A percentile compares a stretch with the other conserved stretches of the same genome.
phyloP scores from a whole-genome alignment of 78 protist species.

The Dictyostelium brefeldianum region DNA sequence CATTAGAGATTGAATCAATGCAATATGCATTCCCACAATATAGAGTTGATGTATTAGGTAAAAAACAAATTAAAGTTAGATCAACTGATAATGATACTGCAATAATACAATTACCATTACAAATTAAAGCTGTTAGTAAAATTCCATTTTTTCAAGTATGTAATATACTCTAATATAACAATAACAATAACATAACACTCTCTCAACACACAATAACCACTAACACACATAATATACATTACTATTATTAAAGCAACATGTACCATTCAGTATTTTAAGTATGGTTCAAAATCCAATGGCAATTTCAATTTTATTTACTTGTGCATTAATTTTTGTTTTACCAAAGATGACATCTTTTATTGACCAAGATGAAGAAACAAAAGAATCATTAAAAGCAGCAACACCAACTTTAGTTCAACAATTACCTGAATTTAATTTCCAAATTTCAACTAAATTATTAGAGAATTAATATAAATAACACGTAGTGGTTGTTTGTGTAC shows the following conservation, averaged over 20 bases:
- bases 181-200: not conserved
- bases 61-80: slow-evolving; percentile 20
- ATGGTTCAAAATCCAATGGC: slow-evolving; percentile 49
- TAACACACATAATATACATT: not conserved
- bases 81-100: slow-evolving; percentile 50
- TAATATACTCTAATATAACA: not conserved
- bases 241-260: slow-evolving; percentile 34
- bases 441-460: not conserved
- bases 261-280: slow-evolving; percentile 58
- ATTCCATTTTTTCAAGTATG: slow-evolving; percentile 17
- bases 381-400: slow-evolving; percentile 32
- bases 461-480: too few relatives aligned
- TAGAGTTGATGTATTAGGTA: slow-evolving; percentile 25
- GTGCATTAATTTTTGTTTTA: slow-evolving; percentile 8
- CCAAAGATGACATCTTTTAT: slow-evolving; percentile 56
- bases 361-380: slow-evolving; percentile 48
- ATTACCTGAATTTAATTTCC: slow-evolving; percentile 8
- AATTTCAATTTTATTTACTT: slow-evolving; percentile 21
- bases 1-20: slow-evolving; percentile 44
- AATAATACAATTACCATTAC: slow-evolving; percentile 22
- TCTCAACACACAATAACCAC: too few relatives aligned
- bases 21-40: not conserved
- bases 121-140: slow-evolving; percentile 7
- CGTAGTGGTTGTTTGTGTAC: too few relatives aligned
- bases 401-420: slow-evolving; percentile 34